Conservation (phyloP, 495 filamentous ascomycete genomes). For the Pyronema omphalodes region DNA sequence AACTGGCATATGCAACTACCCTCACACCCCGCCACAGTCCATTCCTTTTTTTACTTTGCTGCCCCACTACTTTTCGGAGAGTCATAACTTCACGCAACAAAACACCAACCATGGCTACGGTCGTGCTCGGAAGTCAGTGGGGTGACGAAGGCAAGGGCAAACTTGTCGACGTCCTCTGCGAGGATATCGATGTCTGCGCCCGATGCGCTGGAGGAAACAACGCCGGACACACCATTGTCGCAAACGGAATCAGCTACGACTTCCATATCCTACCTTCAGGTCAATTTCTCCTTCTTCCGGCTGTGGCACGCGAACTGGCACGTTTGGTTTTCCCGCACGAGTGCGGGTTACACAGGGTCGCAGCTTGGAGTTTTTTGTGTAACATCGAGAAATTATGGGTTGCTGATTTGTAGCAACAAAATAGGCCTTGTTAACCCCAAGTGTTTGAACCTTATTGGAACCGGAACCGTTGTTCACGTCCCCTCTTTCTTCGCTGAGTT, state of each 20-base stretch:
- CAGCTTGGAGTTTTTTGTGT: too few species aligned
- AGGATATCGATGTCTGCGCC: conserved; percentile 37
- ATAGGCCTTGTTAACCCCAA: conserved; percentile 57
- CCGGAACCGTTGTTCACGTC: conserved; percentile 69
- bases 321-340: conserved; percentile 1
- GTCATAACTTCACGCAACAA: too few species aligned
- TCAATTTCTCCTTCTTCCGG: conserved; percentile 4
- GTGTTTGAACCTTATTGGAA: conserved; percentile 69
- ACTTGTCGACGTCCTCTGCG: conserved; percentile 47
- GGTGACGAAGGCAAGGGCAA: conserved; percentile 67
- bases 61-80: too few species aligned
- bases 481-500: conserved; percentile 81
- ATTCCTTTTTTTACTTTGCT: too few species aligned
- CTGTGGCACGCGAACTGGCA: background rate
- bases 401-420: background rate
- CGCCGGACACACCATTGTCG: conserved; percentile 39
- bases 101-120: conserved; percentile 33
- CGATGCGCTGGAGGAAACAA: conserved; percentile 56
- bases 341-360: background rate
- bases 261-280: conserved; percentile 53
- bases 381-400: background rate
- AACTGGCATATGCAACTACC: too few species aligned
- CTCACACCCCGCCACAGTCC: too few species aligned
- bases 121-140: conserved; percentile 46
- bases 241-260: conserved; percentile 41